A percentile compares a stretch with the other conserved stretches of the same genome.
phyloP scores from a whole-genome alignment of 106 monocot species.

The Allium fistulosum region DNA sequence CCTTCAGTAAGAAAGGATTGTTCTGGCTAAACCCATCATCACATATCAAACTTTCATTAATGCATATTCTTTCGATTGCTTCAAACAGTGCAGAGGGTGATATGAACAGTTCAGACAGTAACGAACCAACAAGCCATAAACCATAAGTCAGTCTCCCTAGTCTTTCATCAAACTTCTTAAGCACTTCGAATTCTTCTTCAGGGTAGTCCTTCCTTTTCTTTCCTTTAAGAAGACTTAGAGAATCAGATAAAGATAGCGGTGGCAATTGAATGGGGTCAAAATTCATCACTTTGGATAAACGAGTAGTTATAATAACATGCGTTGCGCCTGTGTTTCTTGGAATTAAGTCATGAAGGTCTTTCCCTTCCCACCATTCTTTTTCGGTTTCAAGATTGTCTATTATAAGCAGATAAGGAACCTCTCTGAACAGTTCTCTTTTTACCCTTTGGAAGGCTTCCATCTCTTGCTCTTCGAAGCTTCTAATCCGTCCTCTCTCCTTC shows the following conservation, averaged over 20 bases:
- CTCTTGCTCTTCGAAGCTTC: constrained; percentile 87
- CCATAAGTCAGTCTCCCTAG: constrained; percentile 56
- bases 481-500: constrained; percentile 67
- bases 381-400: constrained; percentile 90
- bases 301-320: constrained; percentile 72
- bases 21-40: constrained; percentile 37
- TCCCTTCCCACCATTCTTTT: constrained; percentile 95
- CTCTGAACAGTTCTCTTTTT: constrained; percentile 80
- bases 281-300: constrained; percentile 61
- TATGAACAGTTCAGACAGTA: constrained; percentile 49
- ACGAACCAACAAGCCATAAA: constrained; percentile 48
- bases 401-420: constrained; percentile 72
- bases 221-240: constrained; percentile 52
- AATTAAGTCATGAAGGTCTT: constrained; percentile 83
- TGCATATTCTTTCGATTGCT: constrained; percentile 41
- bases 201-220: constrained; percentile 61
- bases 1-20: constrained; percentile 39
- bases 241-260: constrained; percentile 41
- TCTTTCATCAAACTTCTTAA: constrained; percentile 44
- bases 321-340: constrained; percentile 85
- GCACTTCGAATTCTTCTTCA: constrained; percentile 33
- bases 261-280: constrained; percentile 67
- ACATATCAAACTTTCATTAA: constrained; percentile 14
- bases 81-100: constrained; percentile 53
- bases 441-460: constrained; percentile 81